Evolutionary conservation across 306 rosid species (phyloP).

Genomic region (Glycyrrhiza uralensis): DNA sequence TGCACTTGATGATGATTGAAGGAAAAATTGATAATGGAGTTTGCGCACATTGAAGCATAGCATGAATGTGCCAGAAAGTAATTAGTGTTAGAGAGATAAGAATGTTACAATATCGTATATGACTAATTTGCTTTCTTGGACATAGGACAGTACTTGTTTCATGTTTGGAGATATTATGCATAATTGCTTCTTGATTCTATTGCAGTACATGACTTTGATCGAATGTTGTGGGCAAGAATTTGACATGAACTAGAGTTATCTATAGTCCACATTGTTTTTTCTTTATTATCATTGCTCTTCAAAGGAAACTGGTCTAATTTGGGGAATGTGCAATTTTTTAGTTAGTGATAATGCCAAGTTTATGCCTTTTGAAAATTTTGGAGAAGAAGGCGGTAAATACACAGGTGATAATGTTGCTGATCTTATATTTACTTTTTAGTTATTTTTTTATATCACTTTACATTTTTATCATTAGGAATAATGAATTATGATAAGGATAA

Average conservation of each 20-base stretch:
- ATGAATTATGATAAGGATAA: too few species aligned
- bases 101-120: too few species aligned
- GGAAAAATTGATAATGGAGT: too few species aligned
- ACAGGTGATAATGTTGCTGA: slow-evolving; percentile 40
- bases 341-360: slow-evolving; percentile 64
- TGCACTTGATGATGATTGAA: too few species aligned
- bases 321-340: slow-evolving; percentile 29
- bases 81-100: too few species aligned
- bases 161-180: background rate
- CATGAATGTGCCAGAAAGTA: too few species aligned
- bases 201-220: background rate
- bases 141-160: background rate
- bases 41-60: too few species aligned
- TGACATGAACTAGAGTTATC: background rate
- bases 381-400: slow-evolving; percentile 54
- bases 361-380: slow-evolving; percentile 69
- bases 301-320: slow-evolving; percentile 8
- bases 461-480: too few species aligned
- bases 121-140: background rate
- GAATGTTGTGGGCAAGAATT: background rate
- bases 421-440: background rate
- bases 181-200: background rate
- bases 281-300: background rate
- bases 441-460: background rate
- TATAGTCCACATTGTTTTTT: background rate